Evolutionary conservation across 148 eudicot genomes (phyloP).

Genomic region (Chenopodium album): DNA sequence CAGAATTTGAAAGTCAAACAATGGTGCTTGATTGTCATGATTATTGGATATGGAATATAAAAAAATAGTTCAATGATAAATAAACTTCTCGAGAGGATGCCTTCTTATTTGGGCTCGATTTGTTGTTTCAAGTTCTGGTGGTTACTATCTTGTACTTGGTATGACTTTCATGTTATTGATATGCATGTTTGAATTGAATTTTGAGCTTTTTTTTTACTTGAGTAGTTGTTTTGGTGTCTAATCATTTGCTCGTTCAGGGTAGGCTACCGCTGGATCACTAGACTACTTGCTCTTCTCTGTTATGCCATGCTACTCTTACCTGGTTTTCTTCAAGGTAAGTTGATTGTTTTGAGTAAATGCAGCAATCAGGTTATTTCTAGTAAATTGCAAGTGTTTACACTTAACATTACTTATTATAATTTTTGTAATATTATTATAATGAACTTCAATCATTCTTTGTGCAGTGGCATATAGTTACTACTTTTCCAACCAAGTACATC

Average conservation of each 20-base stretch:
- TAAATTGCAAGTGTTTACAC: not conserved
- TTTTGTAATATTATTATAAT: constrained; percentile 1
- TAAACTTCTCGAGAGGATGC: no score
- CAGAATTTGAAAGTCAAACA: no score
- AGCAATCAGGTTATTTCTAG: not conserved
- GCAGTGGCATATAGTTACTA: constrained; percentile 79
- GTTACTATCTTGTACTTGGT: not conserved
- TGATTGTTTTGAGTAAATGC: constrained; percentile 4
- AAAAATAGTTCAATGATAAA: no score
- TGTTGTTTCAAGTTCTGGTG: not conserved
- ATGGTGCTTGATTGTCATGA: no score
- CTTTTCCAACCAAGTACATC: constrained; percentile 71
- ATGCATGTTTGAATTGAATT: not conserved
- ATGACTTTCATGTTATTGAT: not conserved
- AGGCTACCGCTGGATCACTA: constrained; percentile 83
- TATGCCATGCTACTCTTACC: constrained; percentile 93
- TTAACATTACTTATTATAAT: not conserved
- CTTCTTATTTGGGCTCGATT: no score
- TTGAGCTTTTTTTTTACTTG: not conserved
- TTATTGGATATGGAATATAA: no score
- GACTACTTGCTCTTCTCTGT: constrained; percentile 61
- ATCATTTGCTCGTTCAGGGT: constrained; percentile 65
- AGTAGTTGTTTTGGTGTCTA: constrained; percentile 20
- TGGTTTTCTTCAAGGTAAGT: constrained; percentile 85
- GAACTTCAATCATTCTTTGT: constrained; percentile 4